Evolutionary conservation across 2,329 filamentous ascomycete genomes (phyloP), one percentile per base, ranked within the genome.

Genomic region (Nemania sp.): DNA sequence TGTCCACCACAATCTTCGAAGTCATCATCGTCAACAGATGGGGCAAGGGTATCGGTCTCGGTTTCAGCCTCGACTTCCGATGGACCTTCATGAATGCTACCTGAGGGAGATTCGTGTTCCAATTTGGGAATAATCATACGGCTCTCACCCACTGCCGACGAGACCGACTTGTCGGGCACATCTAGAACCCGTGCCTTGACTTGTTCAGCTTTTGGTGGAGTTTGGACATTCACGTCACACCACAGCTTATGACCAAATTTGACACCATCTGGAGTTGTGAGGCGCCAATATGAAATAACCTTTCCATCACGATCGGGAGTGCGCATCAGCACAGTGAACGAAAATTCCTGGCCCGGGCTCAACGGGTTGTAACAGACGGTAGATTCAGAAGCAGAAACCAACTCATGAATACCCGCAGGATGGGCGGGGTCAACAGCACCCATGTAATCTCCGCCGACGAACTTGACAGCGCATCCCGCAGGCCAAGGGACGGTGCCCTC

Each of bases 41-140:
- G 76, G 9, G 67, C 67, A 68, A 59, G 74, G 61, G 59, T 78
- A 71, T 60, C 76, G 68, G 59, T 72, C 67, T 65, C 75, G 63
- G 52, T 70, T 64, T 39, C 76, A 52, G 82, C 81, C 69, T 87
- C 85, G 65, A 86, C 80, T 20, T 83, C 80, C 49, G 83, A 77
- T 20, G 79, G 78, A n/a, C 79, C 85, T 20, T 91, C 81, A 69
- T 96, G 87, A n/a, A 90, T 84, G 78, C 92, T 96, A 18, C 89
- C 83, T 47, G 86, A 82, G 2, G 93, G 92, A 10, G 92, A 96
- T 78, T 98, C 95, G 79, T 96, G 97, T 69, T 97, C 92, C 40
- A 98, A 84, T 76, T 90, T 96, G 62, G 95, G 95, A 84, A 98
- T 98, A 73, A 98, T 93, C 92, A 98, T 97, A 70, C 88, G 87